Evolutionary conservation across 75 land plant genomes (phyloP), one percentile per base, ranked within the genome.

Genomic region (Selaginella tamariscina): DNA sequence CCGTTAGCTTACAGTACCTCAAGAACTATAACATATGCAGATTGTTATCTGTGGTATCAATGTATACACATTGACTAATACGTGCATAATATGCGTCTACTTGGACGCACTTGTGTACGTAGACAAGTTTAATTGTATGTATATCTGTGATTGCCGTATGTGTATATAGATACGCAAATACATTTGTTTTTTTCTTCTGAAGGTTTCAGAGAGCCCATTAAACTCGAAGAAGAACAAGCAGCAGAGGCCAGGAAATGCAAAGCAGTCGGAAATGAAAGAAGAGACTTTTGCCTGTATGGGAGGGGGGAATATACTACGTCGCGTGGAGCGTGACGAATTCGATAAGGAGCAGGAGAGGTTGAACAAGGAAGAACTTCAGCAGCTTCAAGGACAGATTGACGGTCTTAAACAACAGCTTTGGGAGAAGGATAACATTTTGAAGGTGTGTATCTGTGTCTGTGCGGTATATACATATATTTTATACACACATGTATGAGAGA

Each of bases 171-270:
- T n/a, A n/a, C n/a, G n/a, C n/a, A n/a, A n/a, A n/a, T n/a, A n/a
- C n/a, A n/a, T n/a, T n/a, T n/a, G n/a, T n/a, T n/a, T n/a, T 29
- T 20, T 5, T 28, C 65, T 2, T 49, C 24, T 8, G 30, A 59
- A 29, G 62, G 62, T 59, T 9, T 59, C 26, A 2, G 62, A 59
- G 5, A 59, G 26, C 23, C 26, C 62, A 8, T 5, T 21, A 2
- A 59, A 26, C 8, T 23, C 26, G n/a, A 59, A 59, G 62, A 59
- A 59, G 62, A 59, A 59, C 62, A 59, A 59, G 62, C 62, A 59
- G 21, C 62, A 59, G 26, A 5, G 8, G 49, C 11, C 49, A n/a
- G n/a, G 54, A 49, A 49, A 11, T 49, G 11, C 54, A 49, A 65
- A 65, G 56, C 30, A 56, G 32, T 69, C 22, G 9, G 62, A 59